Evolutionary conservation across 176 grass and related monocot species (phyloP), one percentile per base, ranked within the genome.

Genomic region (Saccharum spontaneum): DNA sequence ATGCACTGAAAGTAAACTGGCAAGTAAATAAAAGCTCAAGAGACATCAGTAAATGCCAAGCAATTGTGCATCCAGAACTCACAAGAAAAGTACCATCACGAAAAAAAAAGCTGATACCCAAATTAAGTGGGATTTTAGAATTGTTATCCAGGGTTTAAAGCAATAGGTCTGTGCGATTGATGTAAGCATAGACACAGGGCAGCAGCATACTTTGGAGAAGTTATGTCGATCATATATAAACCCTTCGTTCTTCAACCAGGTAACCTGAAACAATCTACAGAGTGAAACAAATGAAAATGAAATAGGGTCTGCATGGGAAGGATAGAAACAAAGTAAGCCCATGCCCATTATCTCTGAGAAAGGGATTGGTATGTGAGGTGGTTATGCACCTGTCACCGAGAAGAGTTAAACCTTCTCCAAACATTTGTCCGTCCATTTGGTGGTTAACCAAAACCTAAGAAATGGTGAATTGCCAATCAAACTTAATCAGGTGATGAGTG

Each of bases 321-420:
- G 28, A 65, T 41, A 81, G 34, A 75, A 85, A 67, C 52, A 73
- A 72, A 46, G 20, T 23, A 66, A 24, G 22, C n/a, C 23, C n/a
- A 30, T 18, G 61, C 22, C 8, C 22, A 24, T 71, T 73, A 84
- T 59, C 46, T 80, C 10, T 16, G 61, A 44, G 66, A 71, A 86
- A 39, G 39, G 6, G 17, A 38, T 52, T 48, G 22, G 22, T 2
- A 40, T 16, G 2, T 10, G 49, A 34, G 69, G 23, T 63, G 5
- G 59, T 62, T 85, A 74, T 41, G 64, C 65, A 97, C 95, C 87
- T 97, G 88, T 94, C 82, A 24, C 84, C 89, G 9, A 97, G 86
- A 85, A 93, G 90, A 7, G 95, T 92, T 14, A 97, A 76, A 55
- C 95, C 95, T 94, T 97, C 95, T 43, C 92, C 92, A 86, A 97